Base-by-base conservation (phyloP, 108 stramenopile species). In the Nitzschia sp. region DNA sequence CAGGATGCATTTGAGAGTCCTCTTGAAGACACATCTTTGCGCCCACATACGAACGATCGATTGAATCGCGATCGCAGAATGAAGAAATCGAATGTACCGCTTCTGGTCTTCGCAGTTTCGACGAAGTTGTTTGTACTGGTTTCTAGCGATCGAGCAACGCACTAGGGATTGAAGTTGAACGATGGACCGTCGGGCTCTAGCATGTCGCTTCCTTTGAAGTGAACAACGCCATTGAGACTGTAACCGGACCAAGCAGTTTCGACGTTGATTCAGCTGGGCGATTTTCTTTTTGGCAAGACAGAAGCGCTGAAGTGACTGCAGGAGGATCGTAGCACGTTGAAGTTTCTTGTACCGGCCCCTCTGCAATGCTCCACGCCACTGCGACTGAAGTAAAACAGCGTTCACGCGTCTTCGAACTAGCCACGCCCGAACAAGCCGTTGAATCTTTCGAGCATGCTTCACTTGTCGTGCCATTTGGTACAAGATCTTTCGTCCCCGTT, bases 351-450 rank as follows among this genome's bases (percentile, higher is more conserved):
- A 59, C 6, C 42, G 35, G 18, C 6, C 56, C 2, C 56, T 17
- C 30, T 51, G 32, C 32, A 1, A 32, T 2, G 6, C 35, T 24
- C 2, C 32, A 1, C 36, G 35, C 28, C 55, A 59, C 35, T 5
- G 57, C 68, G 28, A 34, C n/a, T 36, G 55, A 19, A 59, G 24
- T 25, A 57, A 23, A 34, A 8, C 4, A 18, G 57, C 57, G 15
- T 29, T 6, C 13, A 34, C 13, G 32, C 27, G 57, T 59, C 29
- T 34, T 59, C 4, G 3, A 3, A 18, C 26, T 29, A 59, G 15
- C 57, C 57, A 59, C 5, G 25, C 13, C 32, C 57, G 19, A 15
- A 29, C 57, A n/a, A n/a, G 18, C 13, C 15, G 11, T 59, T 59
- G 57, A 23, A 59, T 59, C 33, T 13, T 59, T 24, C 21, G 19